Evolutionary conservation across 2,329 filamentous ascomycete species (phyloP), one percentile per base, ranked within the genome.

Genomic region (Aspergillus sp.): DNA sequence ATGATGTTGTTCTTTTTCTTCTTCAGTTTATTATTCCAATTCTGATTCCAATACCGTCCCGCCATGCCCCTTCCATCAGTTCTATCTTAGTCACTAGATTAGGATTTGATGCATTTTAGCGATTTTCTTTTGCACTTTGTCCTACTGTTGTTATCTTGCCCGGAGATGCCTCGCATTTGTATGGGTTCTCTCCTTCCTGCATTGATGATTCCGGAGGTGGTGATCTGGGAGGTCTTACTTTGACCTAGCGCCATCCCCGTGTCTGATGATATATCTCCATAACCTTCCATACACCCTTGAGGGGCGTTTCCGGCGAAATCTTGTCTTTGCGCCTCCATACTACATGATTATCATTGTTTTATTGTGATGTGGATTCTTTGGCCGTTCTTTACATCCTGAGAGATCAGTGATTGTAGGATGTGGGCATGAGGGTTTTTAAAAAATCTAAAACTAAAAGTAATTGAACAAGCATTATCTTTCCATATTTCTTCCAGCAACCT

Each of bases 41-140:
- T 19, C 19, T 19, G 19, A 19, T 19, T 19, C 19, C 19, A 19
- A 19, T 19, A 19, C 19, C 19, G 19, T 19, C 19, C 19, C 19
- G 19, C 19, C 19, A 19, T 19, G 19, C 19, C 19, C 19, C 19
- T 19, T 4, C 33, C 12, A 19, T 34, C 33, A 37, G 45, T 43
- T 40, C 28, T 45, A 42, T 47, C 43, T 47, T 48, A 47, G 33
- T 49, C 44, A 44, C 48, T 56, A 56, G 51, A 57, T 57, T 53
- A 49, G 51, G 54, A 47, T 49, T 46, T 42, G 44, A 48, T 57
- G 55, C 56, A 57, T 57, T 50, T 51, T 53, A 57, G 54, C 55
- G 55, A 43, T 49, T 52, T 29, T 44, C 31, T 10, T 27, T 39
- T 39, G 13, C 29, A 9, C 31, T 39, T 35, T 45, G 11, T 35